Evolutionary conservation across 177 flowering plant species (phyloP).

Genomic region (Tripterygium wilfordii): DNA sequence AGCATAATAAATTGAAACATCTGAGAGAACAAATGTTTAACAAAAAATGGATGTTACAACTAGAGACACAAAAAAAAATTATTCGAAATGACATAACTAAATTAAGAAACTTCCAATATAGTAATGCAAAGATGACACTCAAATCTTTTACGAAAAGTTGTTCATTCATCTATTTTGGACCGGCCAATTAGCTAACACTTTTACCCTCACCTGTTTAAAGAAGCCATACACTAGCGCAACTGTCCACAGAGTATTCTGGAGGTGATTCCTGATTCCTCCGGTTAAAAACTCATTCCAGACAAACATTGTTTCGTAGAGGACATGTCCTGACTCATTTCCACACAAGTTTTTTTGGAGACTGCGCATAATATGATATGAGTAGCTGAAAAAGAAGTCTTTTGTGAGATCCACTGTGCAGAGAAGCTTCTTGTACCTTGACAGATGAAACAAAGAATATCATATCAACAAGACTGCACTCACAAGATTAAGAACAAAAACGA

Average conservation of each 20-base stretch:
- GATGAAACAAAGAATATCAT: constrained; percentile 4
- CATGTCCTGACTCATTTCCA: constrained; percentile 28
- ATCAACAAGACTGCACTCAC: background rate
- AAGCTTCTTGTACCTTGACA: constrained; percentile 52
- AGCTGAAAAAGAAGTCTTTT: constrained; percentile 58
- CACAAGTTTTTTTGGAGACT: constrained; percentile 44
- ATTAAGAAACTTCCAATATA: too few species aligned
- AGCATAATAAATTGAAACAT: too few species aligned
- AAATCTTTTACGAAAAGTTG: too few species aligned
- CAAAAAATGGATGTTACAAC: too few species aligned
- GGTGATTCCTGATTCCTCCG: constrained; percentile 37
- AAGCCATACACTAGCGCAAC: constrained; percentile 55
- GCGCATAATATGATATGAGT: constrained; percentile 49
- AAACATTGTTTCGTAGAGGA: constrained; percentile 50
- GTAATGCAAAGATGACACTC: too few species aligned
- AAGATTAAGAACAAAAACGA: too few species aligned
- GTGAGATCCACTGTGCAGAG: constrained; percentile 47
- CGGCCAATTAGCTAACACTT: too few species aligned
- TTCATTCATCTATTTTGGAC: too few species aligned
- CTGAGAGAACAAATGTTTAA: too few species aligned
- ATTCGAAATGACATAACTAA: too few species aligned
- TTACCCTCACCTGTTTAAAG: constrained; percentile 48
- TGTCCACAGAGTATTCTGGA: constrained; percentile 49
- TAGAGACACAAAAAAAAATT: too few species aligned
- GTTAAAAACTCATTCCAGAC: constrained; percentile 58